Conservation (phyloP, 495 filamentous ascomycete species). For the Xylaria bambusicola region DNA sequence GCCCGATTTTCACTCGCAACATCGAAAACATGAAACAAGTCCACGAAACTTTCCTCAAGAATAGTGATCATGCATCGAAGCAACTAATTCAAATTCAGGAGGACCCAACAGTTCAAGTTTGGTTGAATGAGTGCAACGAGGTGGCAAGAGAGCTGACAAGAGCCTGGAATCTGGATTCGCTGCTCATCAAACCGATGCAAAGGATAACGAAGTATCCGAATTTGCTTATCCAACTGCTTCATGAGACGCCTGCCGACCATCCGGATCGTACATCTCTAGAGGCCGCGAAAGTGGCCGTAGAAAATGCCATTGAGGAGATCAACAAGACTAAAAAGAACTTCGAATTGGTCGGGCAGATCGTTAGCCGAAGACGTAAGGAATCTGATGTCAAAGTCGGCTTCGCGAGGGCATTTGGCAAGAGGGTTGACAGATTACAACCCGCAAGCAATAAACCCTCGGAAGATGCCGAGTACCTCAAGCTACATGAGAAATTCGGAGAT, state of each 20-base stretch:
- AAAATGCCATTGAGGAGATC: conserved; percentile 75
- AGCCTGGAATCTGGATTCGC: conserved; percentile 90
- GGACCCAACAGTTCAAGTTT: conserved; percentile 76
- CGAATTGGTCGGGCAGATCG: conserved; percentile 84
- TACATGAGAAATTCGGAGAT: conserved; percentile 78
- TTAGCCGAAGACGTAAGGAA: conserved; percentile 83
- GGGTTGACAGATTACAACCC: conserved; percentile 69
- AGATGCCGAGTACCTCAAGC: conserved; percentile 73
- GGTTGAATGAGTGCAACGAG: conserved; percentile 87
- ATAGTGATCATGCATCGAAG: conserved; percentile 80
- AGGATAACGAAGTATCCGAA: conserved; percentile 89
- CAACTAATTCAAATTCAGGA: conserved; percentile 72
- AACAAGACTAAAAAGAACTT: conserved; percentile 91
- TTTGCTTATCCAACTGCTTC: conserved; percentile 73
- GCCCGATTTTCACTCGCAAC: conserved; percentile 73
- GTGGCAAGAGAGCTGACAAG: conserved; percentile 85
- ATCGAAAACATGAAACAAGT: conserved; percentile 79
- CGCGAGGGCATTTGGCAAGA: conserved; percentile 82
- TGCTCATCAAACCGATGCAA: conserved; percentile 95
- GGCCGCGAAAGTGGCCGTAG: conserved; percentile 63
- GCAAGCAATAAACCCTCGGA: conserved; percentile 71
- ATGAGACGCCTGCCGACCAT: conserved; percentile 77
- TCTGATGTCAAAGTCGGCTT: conserved; percentile 82
- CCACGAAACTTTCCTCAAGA: conserved; percentile 83
- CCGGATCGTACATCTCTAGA: conserved; percentile 73